Conservation (phyloP, 202 grass and related monocot genomes). For the Saccharum hybrid region DNA sequence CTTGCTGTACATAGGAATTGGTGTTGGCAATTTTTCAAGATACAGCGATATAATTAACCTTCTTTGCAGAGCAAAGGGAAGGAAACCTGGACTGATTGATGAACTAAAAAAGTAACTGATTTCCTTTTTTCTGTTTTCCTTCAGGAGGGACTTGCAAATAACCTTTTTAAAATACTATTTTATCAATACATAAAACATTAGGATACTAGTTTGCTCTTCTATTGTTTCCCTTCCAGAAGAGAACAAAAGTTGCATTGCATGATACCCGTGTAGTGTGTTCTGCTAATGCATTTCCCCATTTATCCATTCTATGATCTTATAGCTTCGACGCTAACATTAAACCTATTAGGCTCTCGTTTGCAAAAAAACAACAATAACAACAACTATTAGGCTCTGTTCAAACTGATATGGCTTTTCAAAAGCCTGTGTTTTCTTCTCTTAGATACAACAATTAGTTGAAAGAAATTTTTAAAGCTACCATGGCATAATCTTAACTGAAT, state of each 20-base stretch:
- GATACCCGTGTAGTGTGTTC: neutral
- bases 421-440: neutral
- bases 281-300: neutral
- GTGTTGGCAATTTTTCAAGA: neutral
- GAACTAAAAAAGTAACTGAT: neutral
- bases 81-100: neutral
- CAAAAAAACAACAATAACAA: too few relatives aligned
- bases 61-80: conserved; percentile 15
- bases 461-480: conserved; percentile 1
- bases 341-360: neutral
- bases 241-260: neutral
- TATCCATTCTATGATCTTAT: neutral
- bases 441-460: neutral
- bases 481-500: neutral
- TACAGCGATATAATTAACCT: neutral
- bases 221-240: neutral
- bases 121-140: neutral
- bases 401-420: neutral
- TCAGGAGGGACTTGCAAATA: neutral
- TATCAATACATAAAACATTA: neutral
- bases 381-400: neutral
- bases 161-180: neutral
- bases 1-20: neutral
- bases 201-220: neutral
- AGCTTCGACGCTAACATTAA: neutral